Base-by-base conservation (phyloP, 495 filamentous ascomycete species). In the Astrothelium subdiscretum region DNA sequence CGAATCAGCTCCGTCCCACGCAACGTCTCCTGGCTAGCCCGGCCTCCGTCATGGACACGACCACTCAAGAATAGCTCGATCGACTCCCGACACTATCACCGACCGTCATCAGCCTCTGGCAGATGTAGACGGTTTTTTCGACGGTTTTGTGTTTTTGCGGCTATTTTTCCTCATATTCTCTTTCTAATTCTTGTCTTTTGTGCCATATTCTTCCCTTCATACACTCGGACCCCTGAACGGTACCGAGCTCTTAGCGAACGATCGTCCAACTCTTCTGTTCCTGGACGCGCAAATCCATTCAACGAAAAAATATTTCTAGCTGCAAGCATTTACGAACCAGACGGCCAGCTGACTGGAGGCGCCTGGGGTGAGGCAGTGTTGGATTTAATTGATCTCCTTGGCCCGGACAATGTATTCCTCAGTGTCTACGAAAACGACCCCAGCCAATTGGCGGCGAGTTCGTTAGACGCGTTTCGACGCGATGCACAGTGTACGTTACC, bases 221-320 rank as follows among this genome's bases (percentile, higher is more conserved):
- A 88, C 69, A 83, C 83, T 3, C 72, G 71, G 18, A 78, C 70
- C 3, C 80, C 79, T 20, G 67, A 77, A 22, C 79, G 83, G 67
- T 85, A 85, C 63, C 54, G 63, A 2, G 63, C 67, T 18, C 71
- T 86, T 0, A 71, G 73, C 18, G 61, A 74, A 26, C 67, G 71
- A 1, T 35, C 62, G 2, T 72, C 77, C 44, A 69, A 71, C 43
- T 76, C 69, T 24, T 71, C 74, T 12, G 48, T 67, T 12, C 59
- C 75, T 2, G 87, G 85, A 2, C 77, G 85, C 32, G 86, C 82
- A 15, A 90, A 91, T 66, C 73, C 79, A 1, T 68, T 77, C 24
- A 75, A 82, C 42, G 84, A 90, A 69, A 87, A 84, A 63, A 77
- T 92, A 18, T 92, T 89, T 70, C 88, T 92, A 62, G 86, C 85